These are phyloP conservation scores for Candida stauntonica DNA, from an alignment of 805 yeast species.

Conservation along the genomic window DNA sequence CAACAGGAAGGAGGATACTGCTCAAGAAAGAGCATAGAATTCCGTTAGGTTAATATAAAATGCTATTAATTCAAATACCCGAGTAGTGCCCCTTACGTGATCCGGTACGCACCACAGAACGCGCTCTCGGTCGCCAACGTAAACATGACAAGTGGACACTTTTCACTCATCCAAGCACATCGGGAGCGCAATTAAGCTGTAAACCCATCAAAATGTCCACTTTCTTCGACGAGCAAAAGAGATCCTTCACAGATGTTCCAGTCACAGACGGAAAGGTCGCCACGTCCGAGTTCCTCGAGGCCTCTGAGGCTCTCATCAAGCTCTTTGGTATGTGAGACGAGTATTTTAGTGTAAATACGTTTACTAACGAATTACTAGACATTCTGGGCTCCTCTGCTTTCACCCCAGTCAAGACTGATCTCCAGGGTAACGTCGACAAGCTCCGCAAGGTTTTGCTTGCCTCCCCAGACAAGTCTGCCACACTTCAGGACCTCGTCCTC, in stretches of 20 bases:
- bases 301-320: constrained; percentile 78
- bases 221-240: constrained; percentile 75
- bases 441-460: constrained; percentile 61
- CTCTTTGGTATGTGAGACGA: constrained; percentile 51
- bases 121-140: too few species aligned
- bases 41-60: too few species aligned
- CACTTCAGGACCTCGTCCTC: constrained; percentile 74
- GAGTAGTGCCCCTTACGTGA: too few species aligned
- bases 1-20: too few species aligned
- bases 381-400: constrained; percentile 83
- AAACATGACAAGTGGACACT: too few species aligned
- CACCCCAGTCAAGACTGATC: constrained; percentile 77
- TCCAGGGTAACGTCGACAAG: constrained; percentile 81
- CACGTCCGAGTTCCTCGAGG: constrained; percentile 75
- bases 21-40: too few species aligned
- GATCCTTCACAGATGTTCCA: constrained; percentile 72
- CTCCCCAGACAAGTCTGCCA: constrained; percentile 57
- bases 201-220: constrained; percentile 47
- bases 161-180: too few species aligned
- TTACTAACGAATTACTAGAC: constrained; percentile 32
- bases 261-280: constrained; percentile 57
- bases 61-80: too few species aligned
- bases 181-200: too few species aligned
- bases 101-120: too few species aligned
- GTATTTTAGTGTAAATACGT: neutral